Base-by-base conservation (phyloP, 2,329 filamentous ascomycete species). In the Macroventuria anomochaeta region DNA sequence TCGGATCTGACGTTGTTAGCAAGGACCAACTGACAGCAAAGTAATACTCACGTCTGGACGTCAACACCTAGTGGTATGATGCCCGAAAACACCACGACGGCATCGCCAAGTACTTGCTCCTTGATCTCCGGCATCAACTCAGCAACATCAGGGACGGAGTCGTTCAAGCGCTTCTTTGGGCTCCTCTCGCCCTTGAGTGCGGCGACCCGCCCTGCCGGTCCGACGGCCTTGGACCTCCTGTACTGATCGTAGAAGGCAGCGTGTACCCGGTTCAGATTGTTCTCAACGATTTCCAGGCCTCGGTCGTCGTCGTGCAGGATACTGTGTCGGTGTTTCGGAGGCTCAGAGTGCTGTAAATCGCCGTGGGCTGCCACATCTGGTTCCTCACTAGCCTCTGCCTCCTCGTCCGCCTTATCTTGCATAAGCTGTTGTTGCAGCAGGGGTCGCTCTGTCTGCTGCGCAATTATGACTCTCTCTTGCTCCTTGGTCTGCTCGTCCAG, bases 381-480 rank as follows among this genome's bases (percentile, higher is more conserved):
- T 40, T 76, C 76, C 17, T 80, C 79, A 28, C 80, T 78, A 41
- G 81, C 81, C 13, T 80, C 79, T 2, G 78, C 76, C 5, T 82
- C 83, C 33, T 91, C 87, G 62, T 93, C 90, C 66, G 92, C 90
- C 64, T 91, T 90, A 67, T 99, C 95, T 18, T 97, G 82, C 71
- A 92, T 83, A 67, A 96, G 90, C 74, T 99, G 95, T 77, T 96
- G 89, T 70, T 95, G 91, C n/a, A 96, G 79, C 23, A 99, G 77
- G 0, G 95, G 95, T 12, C 93, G 85, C 58, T 97, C 92, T 55
- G 88, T 90, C 15, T 97, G 83, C 75, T 99, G 95, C 56, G 92
- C 91, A 69, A 93, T 89, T 41, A 99, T 84, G 0, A 88, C 85
- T 70, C 93, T 90, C 67, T 95, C 91, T 72, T 97, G 93, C 67